Conservation (phyloP, 2,329 filamentous ascomycete species). For the Ceratocystis variospora region DNA sequence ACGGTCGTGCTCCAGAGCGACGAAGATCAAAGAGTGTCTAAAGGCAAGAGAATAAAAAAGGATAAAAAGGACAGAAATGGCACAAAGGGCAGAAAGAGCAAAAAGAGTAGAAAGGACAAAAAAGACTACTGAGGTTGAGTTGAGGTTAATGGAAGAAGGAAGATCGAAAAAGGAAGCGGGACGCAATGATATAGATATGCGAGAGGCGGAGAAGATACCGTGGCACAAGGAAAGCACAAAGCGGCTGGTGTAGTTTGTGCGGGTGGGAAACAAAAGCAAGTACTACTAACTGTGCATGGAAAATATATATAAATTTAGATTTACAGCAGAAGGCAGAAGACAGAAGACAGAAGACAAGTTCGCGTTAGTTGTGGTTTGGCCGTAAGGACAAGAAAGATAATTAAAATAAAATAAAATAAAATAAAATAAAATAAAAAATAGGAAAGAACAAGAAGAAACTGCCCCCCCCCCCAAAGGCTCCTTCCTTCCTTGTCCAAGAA, state of each 20-base stretch:
- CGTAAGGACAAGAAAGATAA: no score
- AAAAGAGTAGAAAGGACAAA: background rate
- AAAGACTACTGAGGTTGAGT: background rate
- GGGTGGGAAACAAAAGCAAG: background rate
- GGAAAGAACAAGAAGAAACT: no score
- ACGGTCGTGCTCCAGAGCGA: constrained; percentile 6
- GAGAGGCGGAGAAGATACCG: background rate
- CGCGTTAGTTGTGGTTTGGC: no score
- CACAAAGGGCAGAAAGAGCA: background rate
- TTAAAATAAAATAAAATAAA: no score
- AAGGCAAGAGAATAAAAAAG: background rate
- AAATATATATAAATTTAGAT: no score
- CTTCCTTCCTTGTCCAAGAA: background rate
- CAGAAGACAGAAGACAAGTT: no score
- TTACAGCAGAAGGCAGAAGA: no score
- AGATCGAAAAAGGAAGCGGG: background rate
- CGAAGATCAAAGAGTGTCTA: background rate
- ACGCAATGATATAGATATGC: background rate
- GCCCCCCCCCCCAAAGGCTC: background rate
- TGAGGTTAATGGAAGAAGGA: background rate
- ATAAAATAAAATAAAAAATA: no score
- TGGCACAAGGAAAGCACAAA: background rate
- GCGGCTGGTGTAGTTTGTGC: background rate
- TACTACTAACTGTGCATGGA: no score
- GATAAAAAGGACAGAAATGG: background rate